Base-by-base conservation (phyloP, 352 stramenopile species). In the Phytophthora quininea region DNA sequence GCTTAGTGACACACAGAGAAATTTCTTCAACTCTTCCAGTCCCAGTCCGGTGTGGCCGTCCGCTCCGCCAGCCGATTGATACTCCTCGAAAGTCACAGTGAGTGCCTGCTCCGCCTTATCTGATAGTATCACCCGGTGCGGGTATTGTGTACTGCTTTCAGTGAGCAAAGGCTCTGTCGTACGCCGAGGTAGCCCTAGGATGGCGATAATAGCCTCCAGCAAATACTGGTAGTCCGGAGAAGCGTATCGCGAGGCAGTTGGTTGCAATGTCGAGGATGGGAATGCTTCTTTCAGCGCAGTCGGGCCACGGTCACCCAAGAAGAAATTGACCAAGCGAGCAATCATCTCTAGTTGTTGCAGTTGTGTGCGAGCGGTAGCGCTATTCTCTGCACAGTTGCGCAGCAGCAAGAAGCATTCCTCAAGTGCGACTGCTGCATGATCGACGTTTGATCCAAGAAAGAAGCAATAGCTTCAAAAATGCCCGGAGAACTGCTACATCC, bases 171-270 rank as follows among this genome's bases (percentile, higher is more conserved):
- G 82, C 63, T 95, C 87, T 0, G 80, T 79, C 7, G 70, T 78
- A 5, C 84, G 81, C 12, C 82, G 76, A 35, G 80, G 85, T 49
- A 96, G 65, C 7, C 91, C 91, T 9, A 97, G 62, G 43, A 97
- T 89, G 27, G 86, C 80, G 15, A 91, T 90, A 65, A 97, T 88
- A 38, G 89, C 88, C 72, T 97, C 91, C 3, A 97, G 69, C 33
- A 97, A 62, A 63, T 95, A 92, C 64, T 97, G 88, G 55, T 94
- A 97, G 54, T 97, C 91, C 1, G 87, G 82, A 12, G 87, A 93
- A 14, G 87, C 75, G 46, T 91, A 92, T 10, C 83, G 76, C 58
- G 71, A 77, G 35, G 74, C 59, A 37, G 64, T 70, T 1, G 74
- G 69, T 51, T 79, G 74, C 24, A 85, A 61, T 47, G 82, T 77